Conservation (phyloP, 2,329 filamentous ascomycete genomes). For the Talaromyces islandicus region DNA sequence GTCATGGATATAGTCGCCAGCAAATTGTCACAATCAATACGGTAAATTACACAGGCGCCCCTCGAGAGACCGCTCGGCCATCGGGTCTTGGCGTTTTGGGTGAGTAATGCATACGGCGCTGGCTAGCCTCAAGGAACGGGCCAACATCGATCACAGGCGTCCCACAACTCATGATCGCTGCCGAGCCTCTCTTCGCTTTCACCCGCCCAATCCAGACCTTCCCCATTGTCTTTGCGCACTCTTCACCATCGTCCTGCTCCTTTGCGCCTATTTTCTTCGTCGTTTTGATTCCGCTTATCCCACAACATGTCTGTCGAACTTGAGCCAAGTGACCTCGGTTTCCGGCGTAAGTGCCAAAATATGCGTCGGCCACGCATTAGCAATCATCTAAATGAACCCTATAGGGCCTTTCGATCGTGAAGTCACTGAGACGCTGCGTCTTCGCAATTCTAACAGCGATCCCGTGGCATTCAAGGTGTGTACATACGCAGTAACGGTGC, state of each 20-base stretch:
- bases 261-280: slow-evolving; percentile 17
- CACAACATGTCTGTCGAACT: slow-evolving; percentile 87
- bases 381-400: slow-evolving; percentile 8
- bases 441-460: slow-evolving; percentile 53
- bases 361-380: slow-evolving; percentile 5
- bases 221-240: neutral
- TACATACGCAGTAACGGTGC: slow-evolving; percentile 6
- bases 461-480: slow-evolving; percentile 60
- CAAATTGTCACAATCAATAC: slow-evolving; percentile 1
- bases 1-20: neutral
- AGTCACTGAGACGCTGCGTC: slow-evolving; percentile 55
- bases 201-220: neutral
- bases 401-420: slow-evolving; percentile 60
- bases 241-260: slow-evolving; percentile 1
- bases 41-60: slow-evolving; percentile 1
- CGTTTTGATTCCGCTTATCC: slow-evolving; percentile 13
- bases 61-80: neutral
- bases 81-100: neutral
- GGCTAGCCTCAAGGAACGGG: slow-evolving; percentile 3
- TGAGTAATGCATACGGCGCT: neutral
- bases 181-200: neutral
- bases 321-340: slow-evolving; percentile 83
- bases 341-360: slow-evolving; percentile 60
- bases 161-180: slow-evolving; percentile 3
- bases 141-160: slow-evolving; percentile 2